phyloP scores from a whole-genome alignment of 2,329 filamentous ascomycete species.

The Colletotrichum orbiculare region DNA sequence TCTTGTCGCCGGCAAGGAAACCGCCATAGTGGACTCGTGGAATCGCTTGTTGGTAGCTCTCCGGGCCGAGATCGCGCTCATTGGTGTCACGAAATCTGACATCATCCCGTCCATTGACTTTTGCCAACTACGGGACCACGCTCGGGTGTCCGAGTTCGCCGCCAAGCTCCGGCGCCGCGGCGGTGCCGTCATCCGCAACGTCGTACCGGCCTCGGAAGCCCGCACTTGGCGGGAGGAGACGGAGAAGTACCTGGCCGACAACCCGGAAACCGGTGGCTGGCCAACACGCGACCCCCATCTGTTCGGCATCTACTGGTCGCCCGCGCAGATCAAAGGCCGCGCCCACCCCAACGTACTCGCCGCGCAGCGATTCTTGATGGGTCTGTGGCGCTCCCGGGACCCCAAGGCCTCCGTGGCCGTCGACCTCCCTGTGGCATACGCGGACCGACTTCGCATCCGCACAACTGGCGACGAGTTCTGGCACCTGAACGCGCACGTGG shows the following conservation, averaged over 20 bases:
- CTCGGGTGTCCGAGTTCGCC: constrained; percentile 63
- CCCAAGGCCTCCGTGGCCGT: constrained; percentile 69
- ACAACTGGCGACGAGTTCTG: constrained; percentile 62
- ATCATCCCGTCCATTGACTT: constrained; percentile 69
- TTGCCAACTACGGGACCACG: constrained; percentile 57
- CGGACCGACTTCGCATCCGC: constrained; percentile 75
- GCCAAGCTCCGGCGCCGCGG: constrained; percentile 49
- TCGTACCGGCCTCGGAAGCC: constrained; percentile 67
- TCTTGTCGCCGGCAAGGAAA: constrained; percentile 66
- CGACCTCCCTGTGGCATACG: constrained; percentile 73
- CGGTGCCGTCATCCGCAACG: constrained; percentile 72
- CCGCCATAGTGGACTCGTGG: constrained; percentile 66
- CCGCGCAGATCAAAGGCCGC: constrained; percentile 74
- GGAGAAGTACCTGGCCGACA: constrained; percentile 61
- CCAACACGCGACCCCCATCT: constrained; percentile 46
- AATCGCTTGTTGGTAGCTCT: constrained; percentile 63
- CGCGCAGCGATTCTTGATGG: constrained; percentile 74
- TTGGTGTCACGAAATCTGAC: constrained; percentile 60
- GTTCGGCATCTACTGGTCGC: constrained; percentile 67
- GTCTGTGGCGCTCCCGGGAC: constrained; percentile 71
- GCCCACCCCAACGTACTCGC: constrained; percentile 72
- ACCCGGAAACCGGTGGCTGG: constrained; percentile 49
- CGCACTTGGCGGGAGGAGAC: constrained; percentile 64
- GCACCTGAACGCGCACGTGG: constrained; percentile 72
- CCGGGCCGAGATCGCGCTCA: constrained; percentile 62